A percentile compares a stretch with the other conserved stretches of the same genome.
phyloP scores from a whole-genome alignment of 306 rosid genomes.

The Vicia sativa region DNA sequence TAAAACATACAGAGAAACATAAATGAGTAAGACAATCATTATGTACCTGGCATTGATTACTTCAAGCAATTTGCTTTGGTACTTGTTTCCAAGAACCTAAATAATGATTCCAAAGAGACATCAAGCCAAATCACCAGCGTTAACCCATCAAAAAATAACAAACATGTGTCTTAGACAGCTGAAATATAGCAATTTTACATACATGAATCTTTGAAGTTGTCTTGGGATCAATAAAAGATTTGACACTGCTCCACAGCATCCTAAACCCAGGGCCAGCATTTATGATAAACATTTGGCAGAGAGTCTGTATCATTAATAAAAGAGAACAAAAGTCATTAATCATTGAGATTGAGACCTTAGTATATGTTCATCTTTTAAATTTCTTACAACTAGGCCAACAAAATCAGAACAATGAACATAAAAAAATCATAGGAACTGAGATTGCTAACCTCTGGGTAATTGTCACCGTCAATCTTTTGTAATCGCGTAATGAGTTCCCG shows the following conservation, averaged over 20 bases:
- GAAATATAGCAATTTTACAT: conserved; percentile 39
- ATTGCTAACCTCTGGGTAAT: conserved; percentile 84
- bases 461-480: conserved; percentile 93
- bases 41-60: conserved; percentile 80
- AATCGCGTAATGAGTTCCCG: conserved; percentile 76
- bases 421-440: conserved; percentile 15
- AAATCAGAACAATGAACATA: conserved; percentile 34
- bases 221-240: conserved; percentile 89
- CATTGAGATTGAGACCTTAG: conserved; percentile 1
- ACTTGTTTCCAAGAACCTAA: conserved; percentile 97
- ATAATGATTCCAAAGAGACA: conserved; percentile 32
- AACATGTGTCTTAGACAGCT: neutral
- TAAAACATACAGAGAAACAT: conserved; percentile 7
- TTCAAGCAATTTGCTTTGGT: conserved; percentile 91
- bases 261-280: conserved; percentile 99
- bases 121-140: conserved; percentile 32
- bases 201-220: conserved; percentile 98
- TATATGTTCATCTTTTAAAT: conserved; percentile 18
- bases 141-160: conserved; percentile 19
- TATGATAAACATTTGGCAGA: conserved; percentile 91
- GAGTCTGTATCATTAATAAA: conserved; percentile 63
- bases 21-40: conserved; percentile 6
- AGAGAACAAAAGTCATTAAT: conserved; percentile 23
- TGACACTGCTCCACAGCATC: conserved; percentile 84
- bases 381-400: conserved; percentile 10